These are phyloP conservation scores for Sesbania bispinosa DNA, from an alignment of 306 rosid genomes.

Conservation along the genomic window DNA sequence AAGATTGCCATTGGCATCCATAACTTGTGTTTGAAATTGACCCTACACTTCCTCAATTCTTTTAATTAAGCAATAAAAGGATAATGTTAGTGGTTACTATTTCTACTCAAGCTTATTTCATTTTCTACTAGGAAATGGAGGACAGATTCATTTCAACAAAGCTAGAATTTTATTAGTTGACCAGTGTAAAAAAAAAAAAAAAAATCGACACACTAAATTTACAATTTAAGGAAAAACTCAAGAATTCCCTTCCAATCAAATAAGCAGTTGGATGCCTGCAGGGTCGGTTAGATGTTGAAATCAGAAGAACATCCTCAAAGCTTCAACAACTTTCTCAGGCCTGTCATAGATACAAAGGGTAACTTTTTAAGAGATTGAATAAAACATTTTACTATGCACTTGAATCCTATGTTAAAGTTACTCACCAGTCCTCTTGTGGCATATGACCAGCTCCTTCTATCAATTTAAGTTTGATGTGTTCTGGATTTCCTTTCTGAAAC, in stretches of 20 bases:
- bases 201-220: neutral
- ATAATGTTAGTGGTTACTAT: neutral
- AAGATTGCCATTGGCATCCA: neutral
- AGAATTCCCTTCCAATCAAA: neutral
- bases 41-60: neutral
- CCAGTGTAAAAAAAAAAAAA: neutral
- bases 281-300: neutral
- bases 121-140: no score
- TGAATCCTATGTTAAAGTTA: slow-evolving; percentile 13
- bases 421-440: slow-evolving; percentile 98
- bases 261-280: no score
- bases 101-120: neutral
- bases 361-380: neutral
- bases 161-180: neutral
- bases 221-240: slow-evolving; percentile 18
- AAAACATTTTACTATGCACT: neutral
- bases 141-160: neutral
- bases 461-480: slow-evolving; percentile 55
- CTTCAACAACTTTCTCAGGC: slow-evolving; percentile 95
- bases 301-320: slow-evolving; percentile 64
- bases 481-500: slow-evolving; percentile 67
- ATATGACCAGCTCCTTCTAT: slow-evolving; percentile 94
- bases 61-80: neutral
- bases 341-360: slow-evolving; percentile 40
- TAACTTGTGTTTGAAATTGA: neutral